Base-by-base conservation (phyloP, 2,329 filamentous ascomycete genomes). In the Alternaria gaisen region DNA sequence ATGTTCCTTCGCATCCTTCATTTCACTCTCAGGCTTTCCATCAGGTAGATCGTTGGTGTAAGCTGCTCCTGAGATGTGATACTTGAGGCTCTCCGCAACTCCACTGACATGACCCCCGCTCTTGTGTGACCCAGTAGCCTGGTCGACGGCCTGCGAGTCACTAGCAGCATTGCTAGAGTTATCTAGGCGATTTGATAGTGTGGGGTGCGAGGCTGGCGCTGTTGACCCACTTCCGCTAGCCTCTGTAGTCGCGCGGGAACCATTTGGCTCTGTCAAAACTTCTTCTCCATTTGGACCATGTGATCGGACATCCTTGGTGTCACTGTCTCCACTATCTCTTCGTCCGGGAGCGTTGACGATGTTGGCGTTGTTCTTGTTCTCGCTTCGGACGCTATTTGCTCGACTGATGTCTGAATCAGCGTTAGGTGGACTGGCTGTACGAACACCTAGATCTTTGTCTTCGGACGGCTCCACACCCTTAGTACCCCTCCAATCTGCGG, bases 401-500 rank as follows among this genome's bases (percentile, higher is more conserved):
- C 88, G 86, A 73, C 91, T 94, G 16, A 93, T 83, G 55, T 87
- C 84, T 1, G 84, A 86, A 66, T 90, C 93, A 1, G 84, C 85
- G 12, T 68, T 70, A 10, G 69, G 60, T 0, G 89, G 86, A 7
- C 86, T 90, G 60, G 88, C 85, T 5, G 84, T 85, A 28, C 91
- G 81, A 51, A 95, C 72, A 0, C 93, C 93, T 1, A 96, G 80
- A 48, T 88, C 86, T 72, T 88, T 91, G 61, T 86, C 83, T 12
- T 83, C 79, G 7, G 79, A 80, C 1, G 84, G 82, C 42, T 70
- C 73, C 20, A 75, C 71, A 18, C 70, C 65, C 20, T 69, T 66
- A n/a, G 67, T 61, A 28, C 90, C 90, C 60, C 89, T 88, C 93
- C 93, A 97, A 73, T 96, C 88, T 0, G 92, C 88, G 1, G 92